Conservation (phyloP, 768 basidiomycete species). For the Antrodiella citrinella region DNA sequence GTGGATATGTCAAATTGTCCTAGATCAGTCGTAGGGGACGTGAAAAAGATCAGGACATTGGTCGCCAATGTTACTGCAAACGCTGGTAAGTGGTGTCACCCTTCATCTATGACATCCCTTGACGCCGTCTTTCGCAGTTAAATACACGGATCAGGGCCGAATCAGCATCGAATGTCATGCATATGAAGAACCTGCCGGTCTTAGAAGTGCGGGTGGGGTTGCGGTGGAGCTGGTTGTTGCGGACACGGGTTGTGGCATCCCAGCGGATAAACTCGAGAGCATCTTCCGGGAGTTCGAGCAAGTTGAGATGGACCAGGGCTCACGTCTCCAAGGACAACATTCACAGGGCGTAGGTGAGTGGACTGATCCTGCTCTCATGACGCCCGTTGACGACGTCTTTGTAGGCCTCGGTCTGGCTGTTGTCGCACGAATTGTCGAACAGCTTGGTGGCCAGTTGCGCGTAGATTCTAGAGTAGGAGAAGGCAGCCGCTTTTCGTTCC, state of each 20-base stretch:
- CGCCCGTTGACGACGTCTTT: not conserved
- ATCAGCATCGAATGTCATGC: constrained; percentile 52
- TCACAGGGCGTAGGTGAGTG: too few relatives aligned
- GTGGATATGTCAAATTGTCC: constrained; percentile 50
- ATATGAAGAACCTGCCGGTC: constrained; percentile 43
- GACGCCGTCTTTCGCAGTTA: constrained; percentile 45
- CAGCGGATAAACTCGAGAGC: constrained; percentile 54
- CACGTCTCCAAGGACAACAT: constrained; percentile 12
- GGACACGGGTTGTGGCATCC: constrained; percentile 71
- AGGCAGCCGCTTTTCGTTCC: constrained; percentile 68
- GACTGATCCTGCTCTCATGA: not conserved
- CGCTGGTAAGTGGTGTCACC: constrained; percentile 37
- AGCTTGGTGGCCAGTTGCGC: constrained; percentile 70
- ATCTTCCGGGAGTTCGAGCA: constrained; percentile 80
- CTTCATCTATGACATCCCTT: not conserved
- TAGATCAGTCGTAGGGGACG: constrained; percentile 59
- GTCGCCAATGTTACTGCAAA: constrained; percentile 76
- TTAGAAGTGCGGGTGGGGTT: constrained; percentile 35
- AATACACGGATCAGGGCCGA: constrained; percentile 56
- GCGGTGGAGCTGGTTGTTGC: constrained; percentile 63
- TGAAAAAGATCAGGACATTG: constrained; percentile 65
- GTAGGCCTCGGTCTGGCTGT: constrained; percentile 70
- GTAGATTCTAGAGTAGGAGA: constrained; percentile 62
- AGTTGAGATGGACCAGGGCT: constrained; percentile 45
- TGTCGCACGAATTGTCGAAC: constrained; percentile 73